A percentile compares a stretch with the other conserved stretches of the same genome.
phyloP scores from a whole-genome alignment of 345 rosid genomes.

The Citrus hindsii region DNA sequence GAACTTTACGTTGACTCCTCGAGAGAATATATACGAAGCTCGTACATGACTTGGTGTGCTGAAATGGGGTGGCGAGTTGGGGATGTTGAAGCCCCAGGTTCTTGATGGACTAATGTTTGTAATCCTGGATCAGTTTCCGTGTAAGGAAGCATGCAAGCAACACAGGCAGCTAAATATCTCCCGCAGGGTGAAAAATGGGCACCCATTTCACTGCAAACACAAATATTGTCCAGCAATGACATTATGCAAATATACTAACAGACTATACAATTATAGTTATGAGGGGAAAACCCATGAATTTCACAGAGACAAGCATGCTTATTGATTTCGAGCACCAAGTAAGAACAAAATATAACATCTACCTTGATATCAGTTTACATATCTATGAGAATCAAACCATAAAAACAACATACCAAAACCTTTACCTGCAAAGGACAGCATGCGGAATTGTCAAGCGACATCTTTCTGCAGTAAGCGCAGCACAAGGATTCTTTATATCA shows the following conservation, averaged over 20 bases:
- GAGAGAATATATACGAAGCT: constrained; percentile 93
- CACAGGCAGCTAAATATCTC: constrained; percentile 94
- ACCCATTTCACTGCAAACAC: constrained; percentile 90
- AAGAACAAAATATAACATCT: not conserved
- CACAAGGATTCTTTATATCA: constrained; percentile 68
- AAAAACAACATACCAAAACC: not conserved
- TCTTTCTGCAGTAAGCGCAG: constrained; percentile 52
- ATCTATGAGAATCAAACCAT: not conserved
- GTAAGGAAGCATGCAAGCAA: constrained; percentile 87
- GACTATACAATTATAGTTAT: not conserved
- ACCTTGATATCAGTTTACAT: not conserved
- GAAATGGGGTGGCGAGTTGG: constrained; percentile 94
- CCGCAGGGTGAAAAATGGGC: constrained; percentile 99
- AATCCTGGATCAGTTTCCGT: constrained; percentile 75
- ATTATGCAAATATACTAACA: constrained; percentile 10
- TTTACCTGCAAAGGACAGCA: constrained; percentile 96
- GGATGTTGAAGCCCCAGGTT: constrained; percentile 74
- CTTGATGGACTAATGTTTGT: constrained; percentile 62
- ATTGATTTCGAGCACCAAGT: not conserved
- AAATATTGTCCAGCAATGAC: constrained; percentile 6
- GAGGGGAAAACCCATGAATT: not conserved
- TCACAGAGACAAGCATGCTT: not conserved
- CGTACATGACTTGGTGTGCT: constrained; percentile 90
- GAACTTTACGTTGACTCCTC: constrained; percentile 86
- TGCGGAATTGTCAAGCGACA: constrained; percentile 78